Conservation (phyloP, 192 early-diverging fungal genomes). For the Gaertneriomyces semiglobifer region DNA sequence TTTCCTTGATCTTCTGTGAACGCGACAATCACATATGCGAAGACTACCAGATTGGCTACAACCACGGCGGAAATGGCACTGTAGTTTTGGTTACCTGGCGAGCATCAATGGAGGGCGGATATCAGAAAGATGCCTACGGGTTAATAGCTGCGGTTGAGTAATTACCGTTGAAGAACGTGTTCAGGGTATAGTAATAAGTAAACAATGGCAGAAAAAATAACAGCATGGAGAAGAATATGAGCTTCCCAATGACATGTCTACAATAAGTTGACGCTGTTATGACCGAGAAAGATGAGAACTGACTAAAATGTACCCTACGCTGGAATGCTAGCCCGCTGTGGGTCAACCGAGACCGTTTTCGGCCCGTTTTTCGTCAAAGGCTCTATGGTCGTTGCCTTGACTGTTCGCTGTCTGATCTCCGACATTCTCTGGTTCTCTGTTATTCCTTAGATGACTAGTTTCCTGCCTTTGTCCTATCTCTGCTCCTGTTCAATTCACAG, state of each 20-base stretch:
- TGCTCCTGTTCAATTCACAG: no score
- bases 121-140: neutral
- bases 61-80: constrained; percentile 31
- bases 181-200: constrained; percentile 21
- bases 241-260: constrained; percentile 28
- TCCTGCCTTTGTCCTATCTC: no score
- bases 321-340: constrained; percentile 1
- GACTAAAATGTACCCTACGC: neutral
- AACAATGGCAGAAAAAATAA: constrained; percentile 20
- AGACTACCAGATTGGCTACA: constrained; percentile 24
- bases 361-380: neutral
- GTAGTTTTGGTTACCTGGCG: constrained; percentile 28
- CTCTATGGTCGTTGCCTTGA: neutral
- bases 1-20: constrained; percentile 25
- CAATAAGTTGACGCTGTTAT: neutral
- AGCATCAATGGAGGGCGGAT: neutral
- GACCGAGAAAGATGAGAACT: neutral
- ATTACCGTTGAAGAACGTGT: constrained; percentile 20
- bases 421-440: neutral
- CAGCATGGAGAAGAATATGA: constrained; percentile 29
- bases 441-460: no score
- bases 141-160: neutral
- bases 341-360: neutral
- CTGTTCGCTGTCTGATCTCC: neutral
- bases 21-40: constrained; percentile 29